Base-by-base conservation (phyloP, 257 asterid genomes). In the Solanum microdontum region DNA sequence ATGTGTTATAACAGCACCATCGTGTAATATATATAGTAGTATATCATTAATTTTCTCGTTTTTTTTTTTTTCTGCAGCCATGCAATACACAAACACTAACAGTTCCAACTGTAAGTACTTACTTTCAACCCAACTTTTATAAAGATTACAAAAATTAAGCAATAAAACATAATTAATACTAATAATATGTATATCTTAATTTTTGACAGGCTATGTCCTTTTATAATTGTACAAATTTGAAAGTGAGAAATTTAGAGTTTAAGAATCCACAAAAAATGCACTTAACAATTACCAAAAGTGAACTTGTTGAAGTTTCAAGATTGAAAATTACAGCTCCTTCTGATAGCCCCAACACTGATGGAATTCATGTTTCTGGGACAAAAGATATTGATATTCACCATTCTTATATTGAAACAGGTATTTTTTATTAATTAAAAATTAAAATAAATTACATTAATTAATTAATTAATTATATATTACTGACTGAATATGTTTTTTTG, bases 251-350 rank as follows among this genome's bases (percentile, higher is more conserved):
- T 8, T n/a, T 97, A n/a, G 90, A 36, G 80, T 73, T 95, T 21
- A 73, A 85, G 83, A 93, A 97, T 90, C 92, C 99, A 37, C 99
- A 95, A 60, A 97, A 95, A 89, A 97, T 95, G 85, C 92, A 91
- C 64, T 87, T 91, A 6, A 88, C 88, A 1, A 77, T 91, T 75
- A 60, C 40, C 0, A 60, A 80, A 33, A 87, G 91, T 51, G 30
- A 4, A 0, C 55, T 84, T 55, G 91, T 90, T 64, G 90, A 84
- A 48, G 92, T 87, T 13, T 90, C 93, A 37, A 14, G 84, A 69
- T 86, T 91, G 21, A 84, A 28, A 13, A 86, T 91, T 8, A 88
- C 70, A 39, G 88, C 93, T 8, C 91, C 90, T 2, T 68, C 62
- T 23, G 51, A 74, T 3, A 91, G 93, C 74, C 93, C 93, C 26